Evolutionary conservation across 108 stramenopile genomes (phyloP).

Genomic region (Skeletonema menzelii): DNA sequence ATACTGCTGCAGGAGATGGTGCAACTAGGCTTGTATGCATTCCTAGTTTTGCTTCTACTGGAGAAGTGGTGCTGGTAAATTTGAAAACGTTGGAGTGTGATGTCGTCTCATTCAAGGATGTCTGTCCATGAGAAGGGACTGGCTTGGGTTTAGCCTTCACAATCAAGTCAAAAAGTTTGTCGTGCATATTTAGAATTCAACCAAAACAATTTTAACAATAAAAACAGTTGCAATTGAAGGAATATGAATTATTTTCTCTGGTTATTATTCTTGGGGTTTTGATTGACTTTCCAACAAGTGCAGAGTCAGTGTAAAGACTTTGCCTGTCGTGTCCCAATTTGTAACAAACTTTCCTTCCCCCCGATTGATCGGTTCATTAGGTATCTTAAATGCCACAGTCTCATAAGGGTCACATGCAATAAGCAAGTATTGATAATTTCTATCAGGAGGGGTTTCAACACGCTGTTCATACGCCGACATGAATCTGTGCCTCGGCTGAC

Average conservation of each 20-base stretch:
- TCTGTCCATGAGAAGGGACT: slow-evolving; percentile 10
- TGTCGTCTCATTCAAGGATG: slow-evolving; percentile 62
- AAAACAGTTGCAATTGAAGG: neutral
- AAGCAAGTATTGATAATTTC: slow-evolving; percentile 94
- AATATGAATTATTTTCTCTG: neutral
- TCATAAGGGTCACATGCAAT: slow-evolving; percentile 99
- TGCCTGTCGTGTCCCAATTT: slow-evolving; percentile 91
- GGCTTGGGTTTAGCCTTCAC: neutral
- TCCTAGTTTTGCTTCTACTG: slow-evolving; percentile 70
- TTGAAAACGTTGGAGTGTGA: slow-evolving; percentile 67
- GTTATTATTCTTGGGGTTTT: neutral
- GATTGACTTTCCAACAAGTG: slow-evolving; percentile 64
- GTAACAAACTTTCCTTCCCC: slow-evolving; percentile 92
- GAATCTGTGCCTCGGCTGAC: slow-evolving; percentile 98
- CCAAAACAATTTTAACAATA: neutral
- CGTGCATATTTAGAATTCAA: neutral
- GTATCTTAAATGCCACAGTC: slow-evolving; percentile 99
- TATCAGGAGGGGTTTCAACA: slow-evolving; percentile 95
- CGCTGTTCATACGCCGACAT: slow-evolving; percentile 99
- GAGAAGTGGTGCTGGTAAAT: slow-evolving; percentile 79
- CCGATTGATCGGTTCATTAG: slow-evolving; percentile 94
- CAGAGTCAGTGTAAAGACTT: slow-evolving; percentile 90
- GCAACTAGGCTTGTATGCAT: slow-evolving; percentile 67
- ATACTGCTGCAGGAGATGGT: neutral
- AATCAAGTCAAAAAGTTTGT: neutral